Conservation (phyloP, 2,329 filamentous ascomycete species). For the Trichoderma polysporum region DNA sequence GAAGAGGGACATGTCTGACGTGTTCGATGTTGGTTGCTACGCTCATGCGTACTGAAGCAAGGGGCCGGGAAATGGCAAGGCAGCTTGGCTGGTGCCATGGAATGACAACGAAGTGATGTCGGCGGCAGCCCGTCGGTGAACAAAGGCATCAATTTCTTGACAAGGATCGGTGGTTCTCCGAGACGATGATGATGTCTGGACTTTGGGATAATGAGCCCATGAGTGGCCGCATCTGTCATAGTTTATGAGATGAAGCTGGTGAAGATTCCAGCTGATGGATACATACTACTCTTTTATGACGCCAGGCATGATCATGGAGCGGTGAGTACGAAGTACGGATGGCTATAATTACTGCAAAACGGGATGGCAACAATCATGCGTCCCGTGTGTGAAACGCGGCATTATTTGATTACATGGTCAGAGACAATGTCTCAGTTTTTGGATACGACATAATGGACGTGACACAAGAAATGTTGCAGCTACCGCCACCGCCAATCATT, state of each 20-base stretch:
- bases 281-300: no score
- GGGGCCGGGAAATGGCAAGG: not conserved
- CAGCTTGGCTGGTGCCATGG: not conserved
- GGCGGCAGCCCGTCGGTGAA: not conserved
- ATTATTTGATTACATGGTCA: not conserved
- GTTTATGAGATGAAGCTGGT: no score
- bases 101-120: not conserved
- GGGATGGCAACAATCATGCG: not conserved
- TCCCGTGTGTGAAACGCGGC: not conserved
- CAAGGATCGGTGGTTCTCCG: not conserved
- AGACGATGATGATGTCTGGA: not conserved
- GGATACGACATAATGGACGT: not conserved
- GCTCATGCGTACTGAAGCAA: not conserved
- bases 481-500: no score
- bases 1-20: not conserved
- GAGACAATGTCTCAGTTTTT: not conserved
- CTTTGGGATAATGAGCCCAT: not conserved
- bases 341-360: not conserved
- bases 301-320: no score
- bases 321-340: no score
- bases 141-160: not conserved
- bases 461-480: no score
- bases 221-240: no score
- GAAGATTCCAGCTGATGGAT: no score
- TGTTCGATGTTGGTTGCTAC: not conserved